These are phyloP conservation scores for Psilocybe cubensis DNA, from an alignment of 768 basidiomycete genomes.

Conservation along the genomic window DNA sequence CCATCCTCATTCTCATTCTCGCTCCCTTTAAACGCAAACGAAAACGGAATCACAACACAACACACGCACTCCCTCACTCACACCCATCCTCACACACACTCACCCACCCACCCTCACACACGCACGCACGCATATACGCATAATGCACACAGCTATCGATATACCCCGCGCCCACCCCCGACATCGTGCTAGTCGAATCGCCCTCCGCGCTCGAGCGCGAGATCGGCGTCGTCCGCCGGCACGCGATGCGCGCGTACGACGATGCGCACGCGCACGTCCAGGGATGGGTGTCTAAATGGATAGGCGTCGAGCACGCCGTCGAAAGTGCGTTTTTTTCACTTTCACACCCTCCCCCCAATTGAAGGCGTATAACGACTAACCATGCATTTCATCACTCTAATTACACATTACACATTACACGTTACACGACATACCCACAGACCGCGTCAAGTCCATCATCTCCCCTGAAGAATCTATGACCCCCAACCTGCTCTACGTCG, in stretches of 20 bases:
- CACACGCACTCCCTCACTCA: too few relatives aligned
- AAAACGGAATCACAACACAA: too few relatives aligned
- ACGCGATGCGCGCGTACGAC: conserved; percentile 56
- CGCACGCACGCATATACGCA: background rate
- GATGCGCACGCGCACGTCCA: conserved; percentile 72
- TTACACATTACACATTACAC: too few relatives aligned
- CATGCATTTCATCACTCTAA: too few relatives aligned
- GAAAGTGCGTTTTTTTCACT: conserved; percentile 65
- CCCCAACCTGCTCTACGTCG: conserved; percentile 90
- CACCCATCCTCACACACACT: too few relatives aligned
- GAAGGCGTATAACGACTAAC: too few relatives aligned
- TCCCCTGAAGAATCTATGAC: conserved; percentile 82
- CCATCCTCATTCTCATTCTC: too few relatives aligned
- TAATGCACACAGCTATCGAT: conserved; percentile 68
- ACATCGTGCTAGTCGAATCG: conserved; percentile 74
- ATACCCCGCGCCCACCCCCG: conserved; percentile 66
- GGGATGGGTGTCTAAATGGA: conserved; percentile 78
- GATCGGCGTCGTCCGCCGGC: conserved; percentile 71
- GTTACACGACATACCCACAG: conserved; percentile 44
- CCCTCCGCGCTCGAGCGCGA: conserved; percentile 77
- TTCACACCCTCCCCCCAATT: background rate
- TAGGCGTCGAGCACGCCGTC: conserved; percentile 81
- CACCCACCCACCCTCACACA: background rate
- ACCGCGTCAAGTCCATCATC: conserved; percentile 80
- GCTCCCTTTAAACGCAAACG: too few relatives aligned